Base-by-base conservation (phyloP, 169 alveolate genomes). In the Plasmodium vivax region DNA sequence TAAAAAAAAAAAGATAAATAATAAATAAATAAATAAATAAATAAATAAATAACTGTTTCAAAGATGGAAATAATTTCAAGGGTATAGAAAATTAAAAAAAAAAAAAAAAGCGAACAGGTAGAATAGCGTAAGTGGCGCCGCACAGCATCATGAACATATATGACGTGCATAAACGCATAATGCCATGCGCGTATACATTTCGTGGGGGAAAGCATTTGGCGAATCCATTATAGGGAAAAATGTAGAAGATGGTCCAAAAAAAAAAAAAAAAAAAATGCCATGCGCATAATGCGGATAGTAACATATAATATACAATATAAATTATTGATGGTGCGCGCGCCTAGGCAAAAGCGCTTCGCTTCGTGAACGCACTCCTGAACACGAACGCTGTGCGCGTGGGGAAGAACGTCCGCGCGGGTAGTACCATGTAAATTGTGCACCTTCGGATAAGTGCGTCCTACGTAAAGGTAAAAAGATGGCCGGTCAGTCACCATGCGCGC, bases 191-290 rank as follows among this genome's bases (percentile, higher is more conserved):
- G 12, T 68, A 68, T 23, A 68, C 3, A 68, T 68, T 68, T 30
- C 27, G 77, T 68, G 36, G n/a, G 41, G 32, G 14, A 30, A 68
- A 68, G n/a, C 77, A 23, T 68, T 68, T 27, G 38, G 32, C 38
- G 10, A 36, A 75, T 75, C 83, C 23, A 8, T 75, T 75, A 16
- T 75, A 75, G 58, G 83, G 58, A 34, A 75, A 75, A 75, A 34
- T 36, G 56, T 75, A 41, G 56, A 75, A 75, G 56, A 75, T 75
- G 32, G 43, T 19, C 43, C 43, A 30, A 30, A 10, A 27, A 19
- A 68, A 75, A 74, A 74, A 27, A 30, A 30, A 30, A 19, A 68
- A 75, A 75, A 75, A 34, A 10, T 2, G 10, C 2, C n/a, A 34
- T 36, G 34, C 45, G 45, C 23, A 75, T 32, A 32, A 75, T 41